Percentiles rank a stretch among this genome's conserved stretches.
Evolutionary conservation across 2,329 filamentous ascomycete genomes (phyloP).

Genomic region (Exophiala sideris): DNA sequence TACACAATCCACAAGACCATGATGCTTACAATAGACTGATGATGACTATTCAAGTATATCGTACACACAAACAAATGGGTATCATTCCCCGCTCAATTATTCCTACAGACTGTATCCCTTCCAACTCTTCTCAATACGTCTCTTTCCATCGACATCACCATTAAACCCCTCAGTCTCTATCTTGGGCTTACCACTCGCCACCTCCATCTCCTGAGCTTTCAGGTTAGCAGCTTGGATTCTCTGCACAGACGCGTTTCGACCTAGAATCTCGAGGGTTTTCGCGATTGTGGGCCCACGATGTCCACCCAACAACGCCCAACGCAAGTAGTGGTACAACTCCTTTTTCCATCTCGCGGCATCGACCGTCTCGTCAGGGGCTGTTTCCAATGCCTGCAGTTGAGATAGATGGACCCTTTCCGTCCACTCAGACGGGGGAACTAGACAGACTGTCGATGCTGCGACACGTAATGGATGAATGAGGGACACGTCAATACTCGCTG

Average conservation of each 20-base stretch:
- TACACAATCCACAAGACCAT: too few relatives aligned
- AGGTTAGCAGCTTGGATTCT: conserved; percentile 42
- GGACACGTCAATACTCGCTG: conserved; percentile 12
- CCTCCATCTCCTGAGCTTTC: conserved; percentile 13
- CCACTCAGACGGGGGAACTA: conserved; percentile 43
- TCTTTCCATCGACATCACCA: conserved; percentile 21
- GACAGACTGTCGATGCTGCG: conserved; percentile 40
- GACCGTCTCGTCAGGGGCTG: neutral
- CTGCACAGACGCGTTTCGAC: conserved; percentile 48
- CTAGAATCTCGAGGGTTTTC: conserved; percentile 54
- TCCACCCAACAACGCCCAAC: conserved; percentile 55
- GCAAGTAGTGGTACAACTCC: conserved; percentile 54
- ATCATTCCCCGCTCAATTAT: neutral
- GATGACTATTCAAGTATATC: too few relatives aligned
- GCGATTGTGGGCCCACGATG: conserved; percentile 53
- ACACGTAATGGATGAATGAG: conserved; percentile 40
- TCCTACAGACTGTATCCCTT: conserved; percentile 16
- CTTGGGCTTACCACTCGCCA: conserved; percentile 1
- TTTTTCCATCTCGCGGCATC: conserved; percentile 33
- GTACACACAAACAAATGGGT: neutral
- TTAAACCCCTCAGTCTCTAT: conserved; percentile 12
- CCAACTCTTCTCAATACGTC: conserved; percentile 21
- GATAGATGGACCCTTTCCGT: conserved; percentile 37
- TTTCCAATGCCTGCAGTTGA: conserved; percentile 34
- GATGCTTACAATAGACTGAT: too few relatives aligned